A percentile compares a stretch with the other conserved stretches of the same genome.
These are phyloP conservation scores for Limnanthes douglasii DNA, from an alignment of 345 rosid species.

Conservation along the genomic window DNA sequence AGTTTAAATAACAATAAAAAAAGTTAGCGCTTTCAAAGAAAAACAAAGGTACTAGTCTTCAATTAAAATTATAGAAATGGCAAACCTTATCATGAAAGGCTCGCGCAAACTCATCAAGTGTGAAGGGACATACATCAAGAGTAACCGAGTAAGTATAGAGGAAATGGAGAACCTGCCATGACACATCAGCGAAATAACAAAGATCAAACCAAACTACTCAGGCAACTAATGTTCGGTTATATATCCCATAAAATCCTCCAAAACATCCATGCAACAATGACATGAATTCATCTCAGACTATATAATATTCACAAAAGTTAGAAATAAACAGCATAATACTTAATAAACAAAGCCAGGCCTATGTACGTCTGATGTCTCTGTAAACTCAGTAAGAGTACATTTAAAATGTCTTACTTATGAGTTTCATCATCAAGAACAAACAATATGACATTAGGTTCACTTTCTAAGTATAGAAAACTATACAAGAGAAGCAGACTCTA, in stretches of 20 bases:
- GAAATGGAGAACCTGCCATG: constrained; percentile 80
- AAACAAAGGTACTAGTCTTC: constrained; percentile 1
- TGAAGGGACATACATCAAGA: constrained; percentile 53
- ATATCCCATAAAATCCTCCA: not conserved
- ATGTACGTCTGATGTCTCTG: no score
- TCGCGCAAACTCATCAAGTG: constrained; percentile 82
- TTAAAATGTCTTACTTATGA: no score
- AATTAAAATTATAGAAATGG: not conserved
- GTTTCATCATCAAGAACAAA: no score
- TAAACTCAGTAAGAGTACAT: no score
- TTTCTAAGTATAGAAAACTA: no score
- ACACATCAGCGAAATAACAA: constrained; percentile 9
- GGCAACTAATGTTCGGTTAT: not conserved
- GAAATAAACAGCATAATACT: not conserved
- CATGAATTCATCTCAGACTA: not conserved
- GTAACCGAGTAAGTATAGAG: constrained; percentile 61
- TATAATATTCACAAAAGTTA: not conserved
- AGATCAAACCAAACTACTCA: not conserved
- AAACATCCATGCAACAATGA: not conserved
- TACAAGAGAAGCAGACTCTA: no score
- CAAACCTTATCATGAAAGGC: constrained; percentile 91
- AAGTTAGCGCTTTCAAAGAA: no score
- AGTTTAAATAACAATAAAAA: constrained; percentile 2
- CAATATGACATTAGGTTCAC: no score
- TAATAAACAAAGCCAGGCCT: no score